A percentile compares a stretch with the other conserved stretches of the same genome.
Conservation (phyloP, 805 yeast genomes). For the Huiozyma naganishii region DNA sequence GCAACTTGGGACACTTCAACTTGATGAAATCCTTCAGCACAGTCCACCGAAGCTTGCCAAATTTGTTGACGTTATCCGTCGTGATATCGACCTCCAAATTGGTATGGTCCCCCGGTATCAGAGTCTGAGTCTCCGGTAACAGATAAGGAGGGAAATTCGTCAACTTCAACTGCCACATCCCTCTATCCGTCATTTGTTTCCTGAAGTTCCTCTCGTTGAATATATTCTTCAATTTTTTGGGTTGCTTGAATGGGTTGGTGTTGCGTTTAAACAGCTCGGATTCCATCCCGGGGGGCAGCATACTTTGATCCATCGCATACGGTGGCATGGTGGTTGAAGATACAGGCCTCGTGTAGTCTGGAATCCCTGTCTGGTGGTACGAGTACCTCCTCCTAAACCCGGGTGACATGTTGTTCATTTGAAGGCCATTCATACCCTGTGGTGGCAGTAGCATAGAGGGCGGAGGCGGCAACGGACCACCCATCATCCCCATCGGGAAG, state of each 20-base stretch:
- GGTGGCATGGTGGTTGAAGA: too few relatives aligned
- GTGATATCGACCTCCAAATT: conserved; percentile 3
- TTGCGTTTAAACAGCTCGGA: not conserved
- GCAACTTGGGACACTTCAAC: conserved; percentile 21
- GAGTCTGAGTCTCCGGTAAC: conserved; percentile 14
- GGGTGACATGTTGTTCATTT: not conserved
- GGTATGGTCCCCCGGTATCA: not conserved
- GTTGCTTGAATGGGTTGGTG: conserved; percentile 10
- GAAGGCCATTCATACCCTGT: not conserved
- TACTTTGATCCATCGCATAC: not conserved
- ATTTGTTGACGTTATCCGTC: conserved; percentile 19
- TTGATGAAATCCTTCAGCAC: conserved; percentile 30
- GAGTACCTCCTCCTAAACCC: conserved; percentile 1
- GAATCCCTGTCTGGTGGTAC: conserved; percentile 2
- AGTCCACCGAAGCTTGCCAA: conserved; percentile 28
- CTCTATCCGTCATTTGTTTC: conserved; percentile 27
- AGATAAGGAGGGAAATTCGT: conserved; percentile 26
- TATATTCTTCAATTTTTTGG: conserved; percentile 21
- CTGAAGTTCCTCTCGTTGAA: conserved; percentile 26
- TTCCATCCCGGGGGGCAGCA: not conserved
- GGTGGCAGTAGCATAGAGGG: conserved; percentile 2
- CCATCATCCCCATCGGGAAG: too few relatives aligned
- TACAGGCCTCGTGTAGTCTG: not conserved
- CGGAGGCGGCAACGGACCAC: not conserved
- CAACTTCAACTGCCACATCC: conserved; percentile 25